phyloP scores from a whole-genome alignment of 1,139 yeast genomes.

The Candida tetrigidarum region DNA sequence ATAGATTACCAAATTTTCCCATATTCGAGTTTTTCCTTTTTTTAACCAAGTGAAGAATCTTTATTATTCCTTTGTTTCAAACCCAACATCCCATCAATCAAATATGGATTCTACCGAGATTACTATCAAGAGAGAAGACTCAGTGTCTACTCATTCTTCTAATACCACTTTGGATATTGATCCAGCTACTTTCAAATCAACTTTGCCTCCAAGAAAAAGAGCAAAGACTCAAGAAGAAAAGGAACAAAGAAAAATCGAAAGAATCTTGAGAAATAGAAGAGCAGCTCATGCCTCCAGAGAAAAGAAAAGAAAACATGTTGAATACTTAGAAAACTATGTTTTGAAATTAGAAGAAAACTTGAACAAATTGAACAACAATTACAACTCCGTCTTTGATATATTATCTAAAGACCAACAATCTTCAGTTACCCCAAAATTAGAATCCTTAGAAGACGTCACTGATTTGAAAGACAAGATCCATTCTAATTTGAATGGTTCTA shows the following conservation, averaged over 20 bases:
- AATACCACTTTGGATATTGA: conserved; percentile 10
- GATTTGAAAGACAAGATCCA: conserved; percentile 40
- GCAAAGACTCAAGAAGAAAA: conserved; percentile 97
- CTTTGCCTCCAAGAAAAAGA: conserved; percentile 92
- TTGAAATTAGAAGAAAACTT: conserved; percentile 49
- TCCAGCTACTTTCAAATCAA: conserved; percentile 32
- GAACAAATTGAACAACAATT: conserved; percentile 27
- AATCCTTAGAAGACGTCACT: conserved; percentile 27
- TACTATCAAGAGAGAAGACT: conserved; percentile 1
- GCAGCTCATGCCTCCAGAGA: conserved; percentile 99
- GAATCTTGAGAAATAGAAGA: conserved; percentile 90
- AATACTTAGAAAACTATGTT: conserved; percentile 74
- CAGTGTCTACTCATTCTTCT: conserved; percentile 1
- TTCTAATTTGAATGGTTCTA: conserved; percentile 28
- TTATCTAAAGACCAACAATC: conserved; percentile 21
- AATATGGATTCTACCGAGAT: conserved; percentile 6
- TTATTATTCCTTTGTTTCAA: background rate
- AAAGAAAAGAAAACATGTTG: conserved; percentile 92
- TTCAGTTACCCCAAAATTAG: conserved; percentile 16
- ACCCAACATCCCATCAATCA: background rate
- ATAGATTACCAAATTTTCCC: background rate
- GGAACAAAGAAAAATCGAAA: conserved; percentile 92
- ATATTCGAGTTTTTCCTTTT: background rate
- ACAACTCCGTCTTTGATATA: conserved; percentile 20
- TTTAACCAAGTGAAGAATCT: no score